These are phyloP conservation scores for Ophiostoma piceae DNA, from an alignment of 2,329 filamentous ascomycete species.

Conservation along the genomic window DNA sequence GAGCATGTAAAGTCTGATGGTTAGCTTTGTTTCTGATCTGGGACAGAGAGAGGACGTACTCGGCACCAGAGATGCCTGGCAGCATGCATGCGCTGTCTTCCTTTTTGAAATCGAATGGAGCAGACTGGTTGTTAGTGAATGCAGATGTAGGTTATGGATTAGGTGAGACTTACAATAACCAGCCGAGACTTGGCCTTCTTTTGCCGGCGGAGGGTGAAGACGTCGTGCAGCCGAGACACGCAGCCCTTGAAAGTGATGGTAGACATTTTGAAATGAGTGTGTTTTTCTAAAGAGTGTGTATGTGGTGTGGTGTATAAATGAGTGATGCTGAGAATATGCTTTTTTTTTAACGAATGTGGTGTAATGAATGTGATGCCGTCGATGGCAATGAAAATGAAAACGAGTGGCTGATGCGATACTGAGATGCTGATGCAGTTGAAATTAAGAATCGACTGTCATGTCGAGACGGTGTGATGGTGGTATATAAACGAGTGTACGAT, in stretches of 20 bases:
- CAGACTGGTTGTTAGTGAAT: conserved; percentile 43
- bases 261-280: conserved; percentile 21
- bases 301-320: background rate
- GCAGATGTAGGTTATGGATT: background rate
- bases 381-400: conserved; percentile 11
- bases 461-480: background rate
- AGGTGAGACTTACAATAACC: conserved; percentile 42
- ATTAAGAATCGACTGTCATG: background rate
- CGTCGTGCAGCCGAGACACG: conserved; percentile 43
- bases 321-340: background rate
- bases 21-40: background rate
- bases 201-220: conserved; percentile 40
- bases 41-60: conserved; percentile 29
- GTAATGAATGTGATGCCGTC: conserved; percentile 11
- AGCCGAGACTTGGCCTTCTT: conserved; percentile 38
- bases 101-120: conserved; percentile 54
- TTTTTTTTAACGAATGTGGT: conserved; percentile 21
- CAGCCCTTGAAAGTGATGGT: conserved; percentile 42
- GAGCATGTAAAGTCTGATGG: conserved; percentile 21
- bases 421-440: background rate
- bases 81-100: conserved; percentile 43
- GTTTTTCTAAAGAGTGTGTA: background rate
- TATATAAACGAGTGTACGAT: conserved; percentile 9
- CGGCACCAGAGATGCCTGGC: conserved; percentile 45
- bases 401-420: background rate